Evolutionary conservation across 116 monocot genomes (phyloP).

Genomic region (Papilionanthe hybrid): DNA sequence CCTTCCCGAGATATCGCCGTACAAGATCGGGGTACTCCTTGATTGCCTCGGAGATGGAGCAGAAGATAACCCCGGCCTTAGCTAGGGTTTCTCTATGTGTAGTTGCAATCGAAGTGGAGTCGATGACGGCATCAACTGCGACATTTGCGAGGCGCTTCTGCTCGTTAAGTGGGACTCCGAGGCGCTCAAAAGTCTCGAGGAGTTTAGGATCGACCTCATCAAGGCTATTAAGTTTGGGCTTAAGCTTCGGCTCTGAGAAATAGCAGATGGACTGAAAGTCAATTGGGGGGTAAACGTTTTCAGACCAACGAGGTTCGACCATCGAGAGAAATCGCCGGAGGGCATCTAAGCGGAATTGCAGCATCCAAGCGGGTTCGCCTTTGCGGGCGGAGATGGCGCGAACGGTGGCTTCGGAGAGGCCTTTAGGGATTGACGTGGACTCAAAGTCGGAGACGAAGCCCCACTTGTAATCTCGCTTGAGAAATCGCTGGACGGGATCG

Average conservation of each 20-base stretch:
- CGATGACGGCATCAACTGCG: conserved; percentile 91
- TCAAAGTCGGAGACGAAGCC: conserved; percentile 70
- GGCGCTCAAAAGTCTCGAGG: conserved; percentile 34
- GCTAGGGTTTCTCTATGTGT: conserved; percentile 74
- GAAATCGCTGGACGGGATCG: conserved; percentile 44
- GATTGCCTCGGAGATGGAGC: conserved; percentile 89
- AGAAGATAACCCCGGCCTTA: conserved; percentile 84
- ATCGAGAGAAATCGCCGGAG: conserved; percentile 37
- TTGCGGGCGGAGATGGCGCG: conserved; percentile 54
- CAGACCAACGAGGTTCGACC: conserved; percentile 51
- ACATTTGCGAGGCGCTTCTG: conserved; percentile 88
- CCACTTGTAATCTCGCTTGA: conserved; percentile 56
- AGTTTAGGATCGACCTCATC: conserved; percentile 54
- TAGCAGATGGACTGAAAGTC: conserved; percentile 61
- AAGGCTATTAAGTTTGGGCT: conserved; percentile 51
- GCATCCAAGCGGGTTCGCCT: conserved; percentile 65
- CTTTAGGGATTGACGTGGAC: conserved; percentile 63
- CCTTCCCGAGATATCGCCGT: conserved; percentile 57
- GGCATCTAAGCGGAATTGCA: conserved; percentile 47
- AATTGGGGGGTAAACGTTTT: conserved; percentile 66
- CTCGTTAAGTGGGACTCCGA: conserved; percentile 54
- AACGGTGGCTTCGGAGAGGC: conserved; percentile 51
- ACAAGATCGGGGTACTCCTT: conserved; percentile 83
- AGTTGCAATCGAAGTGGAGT: conserved; percentile 88
- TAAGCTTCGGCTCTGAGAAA: conserved; percentile 49